These are phyloP conservation scores for Mycena maculata DNA, from an alignment of 768 basidiomycete species.

Conservation along the genomic window DNA sequence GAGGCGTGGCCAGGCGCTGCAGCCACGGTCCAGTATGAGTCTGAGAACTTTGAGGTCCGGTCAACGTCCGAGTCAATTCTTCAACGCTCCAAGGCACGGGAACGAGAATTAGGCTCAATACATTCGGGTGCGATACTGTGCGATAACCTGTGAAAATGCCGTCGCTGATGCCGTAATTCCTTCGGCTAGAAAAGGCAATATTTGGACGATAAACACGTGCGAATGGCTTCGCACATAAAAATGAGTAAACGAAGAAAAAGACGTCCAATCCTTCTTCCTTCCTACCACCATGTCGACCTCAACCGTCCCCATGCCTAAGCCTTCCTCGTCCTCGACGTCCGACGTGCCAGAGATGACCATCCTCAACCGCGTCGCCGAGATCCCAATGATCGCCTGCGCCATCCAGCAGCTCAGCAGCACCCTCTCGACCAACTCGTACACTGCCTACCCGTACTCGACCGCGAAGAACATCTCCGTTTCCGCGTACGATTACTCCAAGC, in stretches of 20 bases:
- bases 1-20: no score
- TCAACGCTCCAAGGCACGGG: no score
- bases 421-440: slow-evolving; percentile 69
- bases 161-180: no score
- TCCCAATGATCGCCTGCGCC: slow-evolving; percentile 77
- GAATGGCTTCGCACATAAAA: no score
- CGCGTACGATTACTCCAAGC: slow-evolving; percentile 72
- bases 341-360: slow-evolving; percentile 67
- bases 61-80: no score
- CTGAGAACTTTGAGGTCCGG: no score
- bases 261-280: slow-evolving; percentile 16
- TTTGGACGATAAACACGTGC: no score
- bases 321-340: slow-evolving; percentile 19
- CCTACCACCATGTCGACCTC: slow-evolving; percentile 30
- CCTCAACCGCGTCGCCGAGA: slow-evolving; percentile 72
- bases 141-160: no score
- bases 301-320: slow-evolving; percentile 32
- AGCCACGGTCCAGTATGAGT: no score
- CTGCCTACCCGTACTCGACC: slow-evolving; percentile 71
- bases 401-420: slow-evolving; percentile 69
- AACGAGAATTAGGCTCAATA: no score
- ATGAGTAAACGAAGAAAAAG: background rate
- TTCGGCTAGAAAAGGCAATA: no score
- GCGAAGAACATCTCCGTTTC: slow-evolving; percentile 70
- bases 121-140: no score